Percentiles rank a stretch among this genome's conserved stretches.
phyloP scores from a whole-genome alignment of 176 grass and related monocot genomes.

The Musa itinerans region DNA sequence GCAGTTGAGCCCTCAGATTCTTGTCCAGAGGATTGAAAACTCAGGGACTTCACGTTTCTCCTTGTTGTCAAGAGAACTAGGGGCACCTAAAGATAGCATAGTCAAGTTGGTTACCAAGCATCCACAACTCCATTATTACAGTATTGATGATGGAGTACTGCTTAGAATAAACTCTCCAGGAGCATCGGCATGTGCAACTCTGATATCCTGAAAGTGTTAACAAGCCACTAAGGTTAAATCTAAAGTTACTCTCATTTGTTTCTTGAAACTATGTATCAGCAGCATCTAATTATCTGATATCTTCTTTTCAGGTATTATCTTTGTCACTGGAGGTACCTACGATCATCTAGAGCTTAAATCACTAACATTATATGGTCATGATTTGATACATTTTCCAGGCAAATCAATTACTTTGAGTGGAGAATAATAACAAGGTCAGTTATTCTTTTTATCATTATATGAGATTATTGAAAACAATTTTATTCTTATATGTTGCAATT shows the following conservation, averaged over 20 bases:
- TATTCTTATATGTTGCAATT: not conserved
- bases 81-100: constrained; percentile 75
- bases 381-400: not conserved
- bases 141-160: constrained; percentile 92
- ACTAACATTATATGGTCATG: not conserved
- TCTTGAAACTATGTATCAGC: constrained; percentile 2
- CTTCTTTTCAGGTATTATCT: constrained; percentile 75
- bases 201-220: constrained; percentile 87
- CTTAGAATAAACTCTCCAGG: constrained; percentile 87
- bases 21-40: constrained; percentile 71
- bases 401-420: not conserved
- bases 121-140: constrained; percentile 94
- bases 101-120: constrained; percentile 96
- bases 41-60: constrained; percentile 74
- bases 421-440: not conserved
- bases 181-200: constrained; percentile 72
- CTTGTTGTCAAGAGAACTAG: constrained; percentile 81
- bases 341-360: not conserved
- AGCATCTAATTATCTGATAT: constrained; percentile 1
- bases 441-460: not conserved
- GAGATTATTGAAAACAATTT: not conserved
- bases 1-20: constrained; percentile 90
- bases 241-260: constrained; percentile 8
- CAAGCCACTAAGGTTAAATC: constrained; percentile 71
- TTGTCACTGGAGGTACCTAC: constrained; percentile 54